Conservation (phyloP, 495 filamentous ascomycete genomes). For the Xylaria nigripes region DNA sequence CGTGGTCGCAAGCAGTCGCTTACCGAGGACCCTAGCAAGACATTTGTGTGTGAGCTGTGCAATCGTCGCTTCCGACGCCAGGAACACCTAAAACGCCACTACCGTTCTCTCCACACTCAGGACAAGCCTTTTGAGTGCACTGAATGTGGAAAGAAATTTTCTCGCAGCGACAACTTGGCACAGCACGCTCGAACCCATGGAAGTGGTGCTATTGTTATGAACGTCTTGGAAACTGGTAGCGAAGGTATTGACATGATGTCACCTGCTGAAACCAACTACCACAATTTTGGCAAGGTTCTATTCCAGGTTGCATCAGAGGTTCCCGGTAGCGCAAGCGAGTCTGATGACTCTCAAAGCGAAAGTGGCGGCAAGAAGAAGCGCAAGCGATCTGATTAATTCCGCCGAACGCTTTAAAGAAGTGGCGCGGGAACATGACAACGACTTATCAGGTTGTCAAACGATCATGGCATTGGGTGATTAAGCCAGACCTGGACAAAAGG, state of each 20-base stretch:
- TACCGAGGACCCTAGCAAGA: slow-evolving; percentile 97
- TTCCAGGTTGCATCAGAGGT: slow-evolving; percentile 67
- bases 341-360: slow-evolving; percentile 46
- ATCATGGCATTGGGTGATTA: not conserved
- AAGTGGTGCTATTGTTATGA: slow-evolving; percentile 80
- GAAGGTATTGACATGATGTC: slow-evolving; percentile 34
- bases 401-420: slow-evolving; percentile 10
- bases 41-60: slow-evolving; percentile 93
- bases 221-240: slow-evolving; percentile 63
- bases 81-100: slow-evolving; percentile 98
- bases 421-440: slow-evolving; percentile 8
- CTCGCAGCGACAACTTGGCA: slow-evolving; percentile 90
- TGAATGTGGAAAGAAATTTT: slow-evolving; percentile 99
- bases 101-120: slow-evolving; percentile 93
- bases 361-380: slow-evolving; percentile 61
- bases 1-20: slow-evolving; percentile 97
- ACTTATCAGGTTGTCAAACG: not conserved
- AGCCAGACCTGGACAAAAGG: not conserved
- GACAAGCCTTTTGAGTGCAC: slow-evolving; percentile 97
- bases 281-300: slow-evolving; percentile 58
- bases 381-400: slow-evolving; percentile 52
- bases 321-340: slow-evolving; percentile 51
- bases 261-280: slow-evolving; percentile 51
- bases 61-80: slow-evolving; percentile 95
- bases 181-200: slow-evolving; percentile 96